Conservation (phyloP, 2,329 filamentous ascomycete species). For the Teratosphaeria zuluensis region DNA sequence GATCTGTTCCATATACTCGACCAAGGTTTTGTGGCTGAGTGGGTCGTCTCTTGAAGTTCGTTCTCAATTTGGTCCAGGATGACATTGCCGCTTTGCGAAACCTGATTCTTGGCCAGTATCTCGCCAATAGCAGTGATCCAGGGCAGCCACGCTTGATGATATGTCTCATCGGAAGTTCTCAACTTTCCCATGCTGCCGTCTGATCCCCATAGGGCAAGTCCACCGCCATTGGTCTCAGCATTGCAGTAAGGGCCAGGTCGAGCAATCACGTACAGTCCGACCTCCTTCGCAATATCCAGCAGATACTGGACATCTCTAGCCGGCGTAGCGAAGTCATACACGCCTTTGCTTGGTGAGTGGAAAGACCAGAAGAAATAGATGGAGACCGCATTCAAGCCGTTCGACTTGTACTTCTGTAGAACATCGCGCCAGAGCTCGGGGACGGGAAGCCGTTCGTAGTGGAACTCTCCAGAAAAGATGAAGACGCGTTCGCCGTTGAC, state of each 20-base stretch:
- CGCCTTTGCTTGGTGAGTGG: constrained; percentile 14
- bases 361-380: constrained; percentile 22
- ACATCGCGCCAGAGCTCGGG: constrained; percentile 42
- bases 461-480: constrained; percentile 45
- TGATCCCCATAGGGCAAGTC: constrained; percentile 53
- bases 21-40: constrained; percentile 38
- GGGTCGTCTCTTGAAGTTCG: constrained; percentile 37
- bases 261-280: constrained; percentile 46
- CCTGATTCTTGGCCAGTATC: constrained; percentile 43
- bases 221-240: constrained; percentile 52
- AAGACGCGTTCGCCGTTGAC: constrained; percentile 43
- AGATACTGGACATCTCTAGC: constrained; percentile 39
- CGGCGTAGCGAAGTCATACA: constrained; percentile 41
- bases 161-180: constrained; percentile 40
- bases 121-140: constrained; percentile 39
- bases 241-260: constrained; percentile 55
- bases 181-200: constrained; percentile 49
- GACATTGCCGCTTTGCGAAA: constrained; percentile 46
- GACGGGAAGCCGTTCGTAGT: constrained; percentile 44
- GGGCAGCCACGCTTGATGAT: constrained; percentile 40
- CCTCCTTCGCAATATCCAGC: constrained; percentile 33
- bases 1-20: constrained; percentile 49
- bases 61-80: constrained; percentile 51
- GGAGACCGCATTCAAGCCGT: constrained; percentile 12
- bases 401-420: constrained; percentile 41